Percentiles rank a stretch among this genome's conserved stretches.
Evolutionary conservation across 345 rosid genomes (phyloP).

Genomic region (Brassica napus): DNA sequence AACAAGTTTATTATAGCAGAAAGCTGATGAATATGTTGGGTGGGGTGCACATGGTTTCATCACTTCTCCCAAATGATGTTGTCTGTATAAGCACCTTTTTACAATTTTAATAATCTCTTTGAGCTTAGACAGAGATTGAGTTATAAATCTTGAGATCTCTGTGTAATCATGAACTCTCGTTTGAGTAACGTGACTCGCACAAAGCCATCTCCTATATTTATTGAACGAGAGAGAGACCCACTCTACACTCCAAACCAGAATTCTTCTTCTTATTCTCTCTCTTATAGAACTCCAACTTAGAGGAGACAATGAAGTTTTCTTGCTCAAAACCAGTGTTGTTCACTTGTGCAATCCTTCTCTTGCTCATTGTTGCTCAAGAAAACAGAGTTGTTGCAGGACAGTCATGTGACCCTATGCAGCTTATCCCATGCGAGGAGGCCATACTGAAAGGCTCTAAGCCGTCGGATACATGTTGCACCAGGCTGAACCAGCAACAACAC

Average conservation of each 20-base stretch:
- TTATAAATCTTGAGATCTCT: slow-evolving; percentile 26
- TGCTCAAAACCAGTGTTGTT: slow-evolving; percentile 39
- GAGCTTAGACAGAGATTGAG: not conserved
- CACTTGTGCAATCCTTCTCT: slow-evolving; percentile 39
- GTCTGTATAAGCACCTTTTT: slow-evolving; percentile 5
- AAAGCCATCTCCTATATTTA: slow-evolving; percentile 27
- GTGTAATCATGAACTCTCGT: slow-evolving; percentile 10
- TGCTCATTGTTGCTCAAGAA: slow-evolving; percentile 49
- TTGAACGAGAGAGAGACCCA: slow-evolving; percentile 10
- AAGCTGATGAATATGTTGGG: slow-evolving; percentile 31
- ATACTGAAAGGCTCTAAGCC: slow-evolving; percentile 58
- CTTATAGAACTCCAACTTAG: not conserved
- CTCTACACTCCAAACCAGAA: slow-evolving; percentile 21
- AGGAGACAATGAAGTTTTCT: slow-evolving; percentile 50
- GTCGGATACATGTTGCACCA: slow-evolving; percentile 60
- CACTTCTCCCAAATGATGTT: slow-evolving; percentile 23
- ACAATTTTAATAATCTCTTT: not conserved
- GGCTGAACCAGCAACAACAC: slow-evolving; percentile 69
- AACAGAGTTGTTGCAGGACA: slow-evolving; percentile 47
- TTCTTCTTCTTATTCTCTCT: not conserved
- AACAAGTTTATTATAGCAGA: slow-evolving; percentile 23
- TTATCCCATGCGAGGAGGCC: slow-evolving; percentile 67
- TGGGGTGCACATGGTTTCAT: slow-evolving; percentile 31
- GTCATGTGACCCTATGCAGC: slow-evolving; percentile 61
- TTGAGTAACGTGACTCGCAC: slow-evolving; percentile 2